phyloP scores from a whole-genome alignment of 495 filamentous ascomycete genomes.

The Tuber aestivum region DNA sequence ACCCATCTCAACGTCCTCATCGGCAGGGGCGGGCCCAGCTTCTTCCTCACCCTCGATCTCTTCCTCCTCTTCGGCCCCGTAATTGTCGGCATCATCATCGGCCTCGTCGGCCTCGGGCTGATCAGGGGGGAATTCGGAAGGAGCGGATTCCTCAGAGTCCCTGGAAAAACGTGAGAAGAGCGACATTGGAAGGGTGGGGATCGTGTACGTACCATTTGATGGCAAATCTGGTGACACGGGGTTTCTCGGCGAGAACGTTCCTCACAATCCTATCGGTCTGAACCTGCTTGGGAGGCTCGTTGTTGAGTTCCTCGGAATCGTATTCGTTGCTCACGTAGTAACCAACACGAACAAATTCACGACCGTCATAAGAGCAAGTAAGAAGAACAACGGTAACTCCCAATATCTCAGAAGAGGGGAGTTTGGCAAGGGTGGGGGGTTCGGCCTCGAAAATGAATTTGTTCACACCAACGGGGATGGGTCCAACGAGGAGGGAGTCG shows the following conservation, averaged over 20 bases:
- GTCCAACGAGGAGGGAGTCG: constrained; percentile 90
- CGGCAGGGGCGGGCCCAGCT: constrained; percentile 10
- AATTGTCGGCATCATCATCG: constrained; percentile 75
- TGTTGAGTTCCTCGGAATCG: constrained; percentile 77
- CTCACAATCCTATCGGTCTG: constrained; percentile 84
- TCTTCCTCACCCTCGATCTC: constrained; percentile 60
- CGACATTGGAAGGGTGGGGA: background rate
- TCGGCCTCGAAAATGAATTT: constrained; percentile 98
- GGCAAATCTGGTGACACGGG: constrained; percentile 92
- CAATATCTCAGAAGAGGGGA: constrained; percentile 88
- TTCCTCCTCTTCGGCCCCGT: constrained; percentile 83
- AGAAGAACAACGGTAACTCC: constrained; percentile 96
- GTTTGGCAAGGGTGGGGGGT: constrained; percentile 77
- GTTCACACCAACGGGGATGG: constrained; percentile 93
- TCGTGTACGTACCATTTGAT: constrained; percentile 78
- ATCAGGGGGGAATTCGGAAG: constrained; percentile 91
- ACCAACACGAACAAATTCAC: constrained; percentile 95
- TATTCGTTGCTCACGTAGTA: constrained; percentile 99
- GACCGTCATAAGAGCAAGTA: constrained; percentile 89
- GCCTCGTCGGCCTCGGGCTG: constrained; percentile 88
- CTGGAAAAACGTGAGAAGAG: constrained; percentile 47
- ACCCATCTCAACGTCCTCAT: constrained; percentile 47
- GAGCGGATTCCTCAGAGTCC: constrained; percentile 94
- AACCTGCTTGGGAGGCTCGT: constrained; percentile 84
- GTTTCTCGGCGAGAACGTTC: constrained; percentile 94